phyloP scores from a whole-genome alignment of 176 grass and related monocot genomes.

The Neostapfia colusana region DNA sequence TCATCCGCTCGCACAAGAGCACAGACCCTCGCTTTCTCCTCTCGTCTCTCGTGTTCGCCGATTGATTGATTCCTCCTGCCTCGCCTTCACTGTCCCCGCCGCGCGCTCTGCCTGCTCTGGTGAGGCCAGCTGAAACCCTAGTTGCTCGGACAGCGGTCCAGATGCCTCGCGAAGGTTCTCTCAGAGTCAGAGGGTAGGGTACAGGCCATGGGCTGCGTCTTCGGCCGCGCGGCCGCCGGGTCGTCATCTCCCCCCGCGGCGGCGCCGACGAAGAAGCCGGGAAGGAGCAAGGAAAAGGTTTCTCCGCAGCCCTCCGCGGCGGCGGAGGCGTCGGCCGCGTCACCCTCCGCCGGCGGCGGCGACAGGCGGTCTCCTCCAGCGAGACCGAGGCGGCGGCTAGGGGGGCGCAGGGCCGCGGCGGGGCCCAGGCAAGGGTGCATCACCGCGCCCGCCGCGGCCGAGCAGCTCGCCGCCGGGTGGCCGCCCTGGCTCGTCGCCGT shows the following conservation, averaged over 20 bases:
- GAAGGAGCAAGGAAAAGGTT: constrained; percentile 17
- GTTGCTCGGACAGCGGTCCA: too few species aligned
- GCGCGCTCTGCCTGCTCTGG: not conserved
- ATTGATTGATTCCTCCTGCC: constrained; percentile 18
- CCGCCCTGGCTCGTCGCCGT: constrained; percentile 48
- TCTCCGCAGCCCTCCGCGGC: constrained; percentile 10
- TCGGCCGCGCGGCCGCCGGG: constrained; percentile 36
- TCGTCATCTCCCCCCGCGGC: constrained; percentile 10
- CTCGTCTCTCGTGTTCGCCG: not conserved
- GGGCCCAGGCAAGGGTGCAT: constrained; percentile 42
- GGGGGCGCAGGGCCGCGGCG: constrained; percentile 16
- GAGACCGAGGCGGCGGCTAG: constrained; percentile 32
- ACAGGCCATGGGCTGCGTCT: constrained; percentile 51
- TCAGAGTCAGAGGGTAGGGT: not conserved
- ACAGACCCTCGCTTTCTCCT: not conserved
- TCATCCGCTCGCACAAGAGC: not conserved
- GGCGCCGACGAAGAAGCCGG: not conserved
- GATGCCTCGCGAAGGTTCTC: constrained; percentile 19
- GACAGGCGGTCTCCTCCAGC: not conserved
- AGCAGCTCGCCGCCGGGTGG: constrained; percentile 51
- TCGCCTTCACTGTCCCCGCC: not conserved
- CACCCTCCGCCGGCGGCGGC: not conserved
- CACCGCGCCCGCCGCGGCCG: constrained; percentile 17
- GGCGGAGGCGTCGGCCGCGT: not conserved
- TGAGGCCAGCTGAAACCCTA: constrained; percentile 1